These are phyloP conservation scores for Nepenthes mirabilis DNA, from an alignment of 148 eudicot genomes.

Conservation along the genomic window DNA sequence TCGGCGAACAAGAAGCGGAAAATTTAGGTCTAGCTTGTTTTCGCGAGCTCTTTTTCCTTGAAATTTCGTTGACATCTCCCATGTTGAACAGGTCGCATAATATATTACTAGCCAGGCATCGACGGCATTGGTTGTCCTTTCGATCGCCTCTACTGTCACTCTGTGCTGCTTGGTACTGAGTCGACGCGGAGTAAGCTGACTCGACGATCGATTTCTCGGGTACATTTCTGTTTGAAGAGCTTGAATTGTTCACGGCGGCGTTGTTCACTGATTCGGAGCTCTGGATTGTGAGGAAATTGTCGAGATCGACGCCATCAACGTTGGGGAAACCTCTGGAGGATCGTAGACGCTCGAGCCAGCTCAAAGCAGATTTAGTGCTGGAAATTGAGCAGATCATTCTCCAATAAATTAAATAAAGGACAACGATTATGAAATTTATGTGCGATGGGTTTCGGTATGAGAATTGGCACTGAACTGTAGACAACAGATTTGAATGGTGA, in stretches of 20 bases:
- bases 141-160: too few relatives aligned
- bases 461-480: too few relatives aligned
- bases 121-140: neutral
- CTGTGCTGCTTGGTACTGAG: conserved; percentile 1
- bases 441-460: too few relatives aligned
- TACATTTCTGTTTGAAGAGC: neutral
- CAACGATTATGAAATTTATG: too few relatives aligned
- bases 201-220: neutral
- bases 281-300: conserved; percentile 28
- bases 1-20: conserved; percentile 12
- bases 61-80: conserved; percentile 24
- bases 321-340: conserved; percentile 60
- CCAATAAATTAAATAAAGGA: too few relatives aligned
- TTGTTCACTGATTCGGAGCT: neutral
- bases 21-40: conserved; percentile 65
- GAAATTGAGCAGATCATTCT: conserved; percentile 27
- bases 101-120: conserved; percentile 7
- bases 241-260: neutral
- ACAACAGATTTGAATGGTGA: too few relatives aligned
- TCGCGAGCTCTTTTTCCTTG: conserved; percentile 33
- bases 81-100: conserved; percentile 52
- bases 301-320: conserved; percentile 36
- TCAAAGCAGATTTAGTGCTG: conserved; percentile 29
- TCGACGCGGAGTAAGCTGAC: conserved; percentile 4
- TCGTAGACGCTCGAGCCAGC: conserved; percentile 81